Base-by-base conservation (phyloP, 2,329 filamentous ascomycete species). In the Polychaeton citri region DNA sequence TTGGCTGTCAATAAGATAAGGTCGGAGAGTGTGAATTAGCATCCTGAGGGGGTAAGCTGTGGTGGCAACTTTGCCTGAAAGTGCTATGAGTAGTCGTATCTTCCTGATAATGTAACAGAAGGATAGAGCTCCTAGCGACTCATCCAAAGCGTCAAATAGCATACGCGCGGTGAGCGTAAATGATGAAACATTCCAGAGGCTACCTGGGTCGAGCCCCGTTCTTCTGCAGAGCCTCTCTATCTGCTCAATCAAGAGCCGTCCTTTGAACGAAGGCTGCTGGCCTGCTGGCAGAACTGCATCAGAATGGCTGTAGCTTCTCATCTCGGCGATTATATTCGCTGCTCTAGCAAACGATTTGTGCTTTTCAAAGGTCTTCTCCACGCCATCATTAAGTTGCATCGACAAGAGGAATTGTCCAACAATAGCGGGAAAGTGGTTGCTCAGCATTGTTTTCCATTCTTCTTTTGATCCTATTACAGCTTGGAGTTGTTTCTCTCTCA, bases 31-130 rank as follows among this genome's bases (percentile, higher is more conserved):
- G 49, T 86, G 82, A 2, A 98, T 67, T 0, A 93, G 68, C 82
- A 95, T 90, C 56, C 98, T 84, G 10, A 95, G 58, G 8, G 85
- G 82, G 52, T 96, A 96, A 0, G 80, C 81, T 28, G 74, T 64
- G 17, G 80, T 66, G n/a, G 81, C 82, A 34, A 77, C 68, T 1
- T 73, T 56, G 0, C 85, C 86, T 18, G 85, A 80, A 32, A 96
- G 63, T 40, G 76, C 81, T 18, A 96, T 70, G 12, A 96, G 61
- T 6, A 95, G 72, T 21, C 86, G 73, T 32, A 96, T 70, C 53
- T 92, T 94, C 26, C 87, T 78, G 35, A 98, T 70, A 3, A 94
- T 76, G 2, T 85, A 80, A 53, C 85, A 90, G 24, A 83, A 81
- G 56, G 95, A 82, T 4, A 95, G 65, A 15, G 90, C 81, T 0